Percentiles rank a stretch among this genome's conserved stretches.
Conservation (phyloP, 1,284 basidiomycete genomes). For the Cryptococcus sp. region DNA sequence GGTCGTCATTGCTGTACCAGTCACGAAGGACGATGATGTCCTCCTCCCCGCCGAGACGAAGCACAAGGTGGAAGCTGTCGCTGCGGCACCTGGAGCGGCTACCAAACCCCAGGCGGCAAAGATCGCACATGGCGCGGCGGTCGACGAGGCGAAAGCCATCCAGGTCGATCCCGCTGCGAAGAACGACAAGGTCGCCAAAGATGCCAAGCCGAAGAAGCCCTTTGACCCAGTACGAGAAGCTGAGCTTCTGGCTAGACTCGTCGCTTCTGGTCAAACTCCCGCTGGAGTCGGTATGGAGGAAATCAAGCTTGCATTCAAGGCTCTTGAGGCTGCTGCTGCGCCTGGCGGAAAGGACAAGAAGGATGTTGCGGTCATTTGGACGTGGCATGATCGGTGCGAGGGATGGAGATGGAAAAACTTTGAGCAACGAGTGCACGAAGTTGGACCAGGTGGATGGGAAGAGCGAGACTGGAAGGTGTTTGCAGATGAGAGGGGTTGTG, state of each 20-base stretch:
- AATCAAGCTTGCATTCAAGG: slow-evolving; percentile 14
- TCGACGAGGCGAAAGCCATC: not conserved
- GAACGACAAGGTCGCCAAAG: slow-evolving; percentile 3
- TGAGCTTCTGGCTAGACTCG: slow-evolving; percentile 15
- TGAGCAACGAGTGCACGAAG: slow-evolving; percentile 20
- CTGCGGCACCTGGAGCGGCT: slow-evolving; percentile 4
- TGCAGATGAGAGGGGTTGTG: slow-evolving; percentile 29
- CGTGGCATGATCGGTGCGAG: slow-evolving; percentile 28
- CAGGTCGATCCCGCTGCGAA: not conserved
- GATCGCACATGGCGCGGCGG: not conserved
- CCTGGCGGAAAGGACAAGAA: not conserved
- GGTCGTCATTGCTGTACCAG: slow-evolving; percentile 1
- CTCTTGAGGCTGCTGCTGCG: slow-evolving; percentile 13
- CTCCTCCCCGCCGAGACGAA: not conserved
- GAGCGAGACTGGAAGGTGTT: slow-evolving; percentile 39
- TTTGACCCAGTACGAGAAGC: slow-evolving; percentile 16
- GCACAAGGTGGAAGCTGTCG: slow-evolving; percentile 8
- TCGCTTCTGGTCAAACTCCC: slow-evolving; percentile 1
- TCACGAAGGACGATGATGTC: not conserved
- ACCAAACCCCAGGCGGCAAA: slow-evolving; percentile 1
- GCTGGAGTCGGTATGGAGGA: slow-evolving; percentile 12
- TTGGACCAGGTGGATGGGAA: slow-evolving; percentile 30
- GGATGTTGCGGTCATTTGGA: slow-evolving; percentile 24
- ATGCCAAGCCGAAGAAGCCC: not conserved
- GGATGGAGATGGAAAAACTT: slow-evolving; percentile 34